Percentiles rank a stretch among this genome's conserved stretches.
Conservation (phyloP, 2,329 filamentous ascomycete genomes). For the Colletotrichum horii region DNA sequence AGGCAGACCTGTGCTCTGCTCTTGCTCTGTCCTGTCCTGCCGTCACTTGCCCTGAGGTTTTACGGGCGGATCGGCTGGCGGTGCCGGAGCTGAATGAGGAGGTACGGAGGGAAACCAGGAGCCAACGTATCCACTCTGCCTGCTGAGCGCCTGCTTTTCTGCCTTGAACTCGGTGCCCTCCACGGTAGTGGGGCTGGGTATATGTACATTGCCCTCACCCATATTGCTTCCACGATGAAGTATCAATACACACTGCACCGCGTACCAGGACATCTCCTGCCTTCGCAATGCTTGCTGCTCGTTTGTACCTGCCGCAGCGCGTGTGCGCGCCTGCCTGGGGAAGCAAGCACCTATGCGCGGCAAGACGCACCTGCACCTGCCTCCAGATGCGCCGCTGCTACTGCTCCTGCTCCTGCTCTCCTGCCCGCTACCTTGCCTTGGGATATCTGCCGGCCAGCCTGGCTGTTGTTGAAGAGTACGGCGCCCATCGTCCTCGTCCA, state of each 20-base stretch:
- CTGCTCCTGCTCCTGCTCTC: not conserved
- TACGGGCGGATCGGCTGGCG: conserved; percentile 23
- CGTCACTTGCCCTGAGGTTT: not conserved
- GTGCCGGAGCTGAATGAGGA: conserved; percentile 22
- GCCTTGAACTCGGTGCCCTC: not conserved
- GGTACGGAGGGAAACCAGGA: conserved; percentile 8
- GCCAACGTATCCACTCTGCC: not conserved
- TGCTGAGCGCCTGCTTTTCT: not conserved
- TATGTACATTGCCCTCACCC: not conserved
- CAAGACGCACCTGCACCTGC: not conserved
- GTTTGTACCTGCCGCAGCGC: conserved; percentile 1
- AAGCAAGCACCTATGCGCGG: not conserved
- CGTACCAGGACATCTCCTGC: not conserved
- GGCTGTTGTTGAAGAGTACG: not conserved
- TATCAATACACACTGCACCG: not conserved
- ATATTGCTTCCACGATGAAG: not conserved
- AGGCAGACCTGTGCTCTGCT: not conserved
- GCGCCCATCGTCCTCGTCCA: not conserved
- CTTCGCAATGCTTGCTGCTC: not conserved
- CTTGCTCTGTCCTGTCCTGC: not conserved
- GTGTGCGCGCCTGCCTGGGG: conserved; percentile 1
- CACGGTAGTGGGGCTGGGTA: not conserved
- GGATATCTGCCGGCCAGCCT: not conserved
- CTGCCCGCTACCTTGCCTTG: not conserved
- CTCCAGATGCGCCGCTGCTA: not conserved